Evolutionary conservation across 139 green algal species (phyloP), one percentile per base, ranked within the genome.

Genomic region (Tetradesmus lagerheimii): DNA sequence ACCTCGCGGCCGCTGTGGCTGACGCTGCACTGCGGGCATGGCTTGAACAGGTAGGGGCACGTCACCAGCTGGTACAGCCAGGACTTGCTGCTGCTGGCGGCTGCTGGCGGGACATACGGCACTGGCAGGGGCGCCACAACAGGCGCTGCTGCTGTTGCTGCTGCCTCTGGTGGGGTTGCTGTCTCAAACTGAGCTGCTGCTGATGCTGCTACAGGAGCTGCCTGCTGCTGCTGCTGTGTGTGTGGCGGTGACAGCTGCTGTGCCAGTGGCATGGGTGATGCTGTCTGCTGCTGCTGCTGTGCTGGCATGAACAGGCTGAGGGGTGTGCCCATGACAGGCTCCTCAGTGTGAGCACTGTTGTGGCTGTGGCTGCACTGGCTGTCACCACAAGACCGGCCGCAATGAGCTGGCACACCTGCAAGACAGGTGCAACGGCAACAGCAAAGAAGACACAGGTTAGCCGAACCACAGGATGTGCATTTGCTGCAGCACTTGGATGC

Each of bases 41-140:
- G 85, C 45, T 62, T 78, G 37, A 92, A 92, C 27, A 92, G 80
- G 15, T 50, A 88, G 0, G 80, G 80, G 80, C 88, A 91, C 9
- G 88, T 91, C 9, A 88, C 88, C 25, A 91, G 80, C 64, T 82
- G 57, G 47, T 91, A 88, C 35, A 83, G 80, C 88, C 88, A 91
- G 9, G 38, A 37, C 71, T 89, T 89, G 71, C n/a, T 29, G 77
- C 74, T 89, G 85, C 66, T 47, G 11, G 85, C 85, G 34, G 85
- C 45, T 35, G 85, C 67, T 66, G 85, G 64, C n/a, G 71, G 67
- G 14, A 77, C 80, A 45, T 74, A 50, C 34, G 45, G 80, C 45
- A 45, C 38, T n/a, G 86, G 76, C 37, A 67, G 75, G 25, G 50
- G 75, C 29, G 47, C 15, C 29, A n/a, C 31, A 27, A 47, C 37